Base-by-base conservation (phyloP, 345 rosid species). In the Bruguiera parviflora region DNA sequence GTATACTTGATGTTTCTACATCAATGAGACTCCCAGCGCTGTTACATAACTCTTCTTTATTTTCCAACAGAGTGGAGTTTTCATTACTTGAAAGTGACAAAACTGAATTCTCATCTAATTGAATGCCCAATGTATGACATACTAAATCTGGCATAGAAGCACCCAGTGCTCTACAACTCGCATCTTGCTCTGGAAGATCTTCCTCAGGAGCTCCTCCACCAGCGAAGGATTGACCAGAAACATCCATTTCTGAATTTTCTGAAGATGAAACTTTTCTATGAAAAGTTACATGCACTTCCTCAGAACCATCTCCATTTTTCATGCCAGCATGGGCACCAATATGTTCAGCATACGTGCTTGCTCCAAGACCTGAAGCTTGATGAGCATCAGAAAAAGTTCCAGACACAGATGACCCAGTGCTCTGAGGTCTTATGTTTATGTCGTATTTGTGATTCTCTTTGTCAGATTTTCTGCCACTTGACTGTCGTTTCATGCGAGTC, bases 401-500 rank as follows among this genome's bases (percentile, higher is more conserved):
- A 55, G 94, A 84, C 33, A 81, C 68, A 32, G 87, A 87, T 28
- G 90, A 79, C 68, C 78, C 80, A 52, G 71, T 65, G 71, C 87
- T 88, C 78, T 82, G 92, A 58, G 91, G 81, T 81, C 85, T 86
- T 28, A 81, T 69, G 70, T 70, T 79, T 52, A 63, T 53, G 56
- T 86, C 91, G 62, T 78, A 72, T 82, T 85, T 85, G 81, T 77
- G 80, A 75, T 81, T 83, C 71, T 91, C 99, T 71, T 77, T 60
- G 65, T 88, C 96, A 75, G 78, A 84, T 71, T 84, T 90, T 78
- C 70, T 84, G 70, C 91, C 84, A 75, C 92, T 90, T 67, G 77
- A 80, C 78, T 85, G 97, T 71, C 90, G 73, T 53, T 79, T 92
- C 28, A 86, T 78, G 77, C 76, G 85, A 75, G 74, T 71, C 37